These are phyloP conservation scores for Pseudozyma flocculosa DNA, from an alignment of 1,284 basidiomycete genomes.

Conservation along the genomic window DNA sequence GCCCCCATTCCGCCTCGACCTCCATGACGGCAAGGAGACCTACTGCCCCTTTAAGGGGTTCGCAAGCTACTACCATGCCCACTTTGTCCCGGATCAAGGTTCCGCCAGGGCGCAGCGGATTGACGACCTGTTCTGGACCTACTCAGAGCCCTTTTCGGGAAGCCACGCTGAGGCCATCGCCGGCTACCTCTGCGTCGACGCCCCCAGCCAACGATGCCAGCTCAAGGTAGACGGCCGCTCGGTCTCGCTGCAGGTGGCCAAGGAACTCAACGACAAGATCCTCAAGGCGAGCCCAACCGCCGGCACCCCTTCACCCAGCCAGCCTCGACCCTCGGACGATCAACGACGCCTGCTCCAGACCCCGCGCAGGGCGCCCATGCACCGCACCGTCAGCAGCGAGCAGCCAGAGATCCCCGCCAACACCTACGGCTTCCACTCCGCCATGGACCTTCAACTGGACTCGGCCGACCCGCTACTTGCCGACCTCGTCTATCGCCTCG, in stretches of 20 bases:
- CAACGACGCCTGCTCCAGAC: constrained; percentile 3
- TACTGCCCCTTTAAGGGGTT: constrained; percentile 38
- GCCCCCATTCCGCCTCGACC: constrained; percentile 16
- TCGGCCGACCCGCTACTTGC: constrained; percentile 35
- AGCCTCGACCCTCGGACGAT: constrained; percentile 17
- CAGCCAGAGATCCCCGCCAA: constrained; percentile 15
- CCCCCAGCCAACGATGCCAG: constrained; percentile 9
- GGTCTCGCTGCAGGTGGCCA: constrained; percentile 9
- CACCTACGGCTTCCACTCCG: constrained; percentile 12
- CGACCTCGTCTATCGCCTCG: constrained; percentile 38
- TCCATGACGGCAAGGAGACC: constrained; percentile 15
- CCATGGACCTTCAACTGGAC: constrained; percentile 31
- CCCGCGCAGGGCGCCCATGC: not conserved
- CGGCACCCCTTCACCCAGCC: constrained; percentile 8
- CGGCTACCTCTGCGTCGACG: constrained; percentile 24
- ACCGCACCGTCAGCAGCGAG: constrained; percentile 15
- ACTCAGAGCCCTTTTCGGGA: constrained; percentile 16
- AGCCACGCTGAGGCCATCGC: constrained; percentile 17
- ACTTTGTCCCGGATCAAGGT: not conserved
- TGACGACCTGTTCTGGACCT: constrained; percentile 26
- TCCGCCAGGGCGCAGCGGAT: not conserved
- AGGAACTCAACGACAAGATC: constrained; percentile 6
- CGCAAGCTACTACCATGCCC: constrained; percentile 13
- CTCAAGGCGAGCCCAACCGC: constrained; percentile 8
- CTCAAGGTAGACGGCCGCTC: constrained; percentile 16